A percentile compares a stretch with the other conserved stretches of the same genome.
Conservation (phyloP, 192 early-diverging fungal genomes). For the Gryganskiella cystojenkinii region DNA sequence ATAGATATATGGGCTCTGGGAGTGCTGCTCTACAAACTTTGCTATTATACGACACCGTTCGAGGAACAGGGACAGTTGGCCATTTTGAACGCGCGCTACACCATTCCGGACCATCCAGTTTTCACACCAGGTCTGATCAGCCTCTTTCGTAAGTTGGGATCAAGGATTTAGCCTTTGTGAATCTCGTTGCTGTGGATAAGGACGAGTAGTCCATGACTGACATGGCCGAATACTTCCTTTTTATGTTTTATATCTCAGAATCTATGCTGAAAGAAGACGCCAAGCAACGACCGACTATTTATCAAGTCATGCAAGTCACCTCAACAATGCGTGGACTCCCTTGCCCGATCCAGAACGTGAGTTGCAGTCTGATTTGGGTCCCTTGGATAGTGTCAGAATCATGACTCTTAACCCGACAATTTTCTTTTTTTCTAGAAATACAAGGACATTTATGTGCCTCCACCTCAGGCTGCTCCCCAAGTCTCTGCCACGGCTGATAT, state of each 20-base stretch:
- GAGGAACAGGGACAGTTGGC: slow-evolving; percentile 89
- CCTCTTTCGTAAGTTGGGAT: slow-evolving; percentile 63
- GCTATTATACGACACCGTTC: slow-evolving; percentile 96
- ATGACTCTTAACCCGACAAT: slow-evolving; percentile 2
- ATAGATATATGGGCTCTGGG: slow-evolving; percentile 86
- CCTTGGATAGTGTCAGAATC: background rate
- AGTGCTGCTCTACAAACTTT: slow-evolving; percentile 94
- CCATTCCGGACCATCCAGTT: slow-evolving; percentile 77
- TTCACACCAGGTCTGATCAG: slow-evolving; percentile 68
- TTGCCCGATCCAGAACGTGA: slow-evolving; percentile 75
- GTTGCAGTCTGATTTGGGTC: slow-evolving; percentile 11
- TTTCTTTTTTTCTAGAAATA: slow-evolving; percentile 42
- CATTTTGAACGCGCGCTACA: slow-evolving; percentile 89
- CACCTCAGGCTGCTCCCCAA: slow-evolving; percentile 18
- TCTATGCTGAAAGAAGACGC: slow-evolving; percentile 86
- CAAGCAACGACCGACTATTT: slow-evolving; percentile 80
- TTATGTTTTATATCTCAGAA: slow-evolving; percentile 15
- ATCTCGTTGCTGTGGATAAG: no score
- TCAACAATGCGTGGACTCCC: slow-evolving; percentile 69
- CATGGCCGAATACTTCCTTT: background rate
- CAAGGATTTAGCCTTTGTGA: background rate
- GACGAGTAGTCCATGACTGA: background rate
- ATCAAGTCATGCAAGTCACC: slow-evolving; percentile 75
- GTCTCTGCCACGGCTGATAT: slow-evolving; percentile 41
- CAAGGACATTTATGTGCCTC: slow-evolving; percentile 21